Percentiles rank a stretch among this genome's conserved stretches.
Conservation (phyloP, 257 asterid genomes). For the Petunia axillaris region DNA sequence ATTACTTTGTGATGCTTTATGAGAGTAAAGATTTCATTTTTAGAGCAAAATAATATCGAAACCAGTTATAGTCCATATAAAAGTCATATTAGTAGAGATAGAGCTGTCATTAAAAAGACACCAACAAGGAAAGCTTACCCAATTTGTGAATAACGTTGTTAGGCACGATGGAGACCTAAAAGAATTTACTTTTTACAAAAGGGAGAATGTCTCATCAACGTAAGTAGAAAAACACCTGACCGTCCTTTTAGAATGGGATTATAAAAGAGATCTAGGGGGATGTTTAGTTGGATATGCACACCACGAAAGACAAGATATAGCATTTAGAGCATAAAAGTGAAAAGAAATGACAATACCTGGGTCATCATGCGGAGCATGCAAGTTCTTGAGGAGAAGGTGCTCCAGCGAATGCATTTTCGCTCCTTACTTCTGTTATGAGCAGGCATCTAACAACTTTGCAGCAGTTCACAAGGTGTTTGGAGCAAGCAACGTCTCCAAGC, state of each 20-base stretch:
- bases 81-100: slow-evolving; percentile 27
- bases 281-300: slow-evolving; percentile 7
- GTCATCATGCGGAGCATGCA: slow-evolving; percentile 81
- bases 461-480: slow-evolving; percentile 80
- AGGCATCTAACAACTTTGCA: slow-evolving; percentile 59
- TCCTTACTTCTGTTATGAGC: slow-evolving; percentile 63
- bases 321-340: slow-evolving; percentile 21
- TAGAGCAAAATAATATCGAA: slow-evolving; percentile 25
- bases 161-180: slow-evolving; percentile 77
- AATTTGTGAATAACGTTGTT: slow-evolving; percentile 58
- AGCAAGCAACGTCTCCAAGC: slow-evolving; percentile 76
- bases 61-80: not conserved
- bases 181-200: slow-evolving; percentile 47
- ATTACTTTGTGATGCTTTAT: slow-evolving; percentile 28
- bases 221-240: slow-evolving; percentile 27
- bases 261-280: slow-evolving; percentile 40
- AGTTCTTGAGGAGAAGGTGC: slow-evolving; percentile 73
- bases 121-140: slow-evolving; percentile 51
- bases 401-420: slow-evolving; percentile 63
- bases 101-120: slow-evolving; percentile 37
- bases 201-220: slow-evolving; percentile 42
- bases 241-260: slow-evolving; percentile 31
- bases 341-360: slow-evolving; percentile 54
- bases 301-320: not conserved
- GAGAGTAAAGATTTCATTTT: slow-evolving; percentile 42